These are phyloP conservation scores for Lactarius hengduanensis DNA, from an alignment of 768 basidiomycete species.

Conservation along the genomic window DNA sequence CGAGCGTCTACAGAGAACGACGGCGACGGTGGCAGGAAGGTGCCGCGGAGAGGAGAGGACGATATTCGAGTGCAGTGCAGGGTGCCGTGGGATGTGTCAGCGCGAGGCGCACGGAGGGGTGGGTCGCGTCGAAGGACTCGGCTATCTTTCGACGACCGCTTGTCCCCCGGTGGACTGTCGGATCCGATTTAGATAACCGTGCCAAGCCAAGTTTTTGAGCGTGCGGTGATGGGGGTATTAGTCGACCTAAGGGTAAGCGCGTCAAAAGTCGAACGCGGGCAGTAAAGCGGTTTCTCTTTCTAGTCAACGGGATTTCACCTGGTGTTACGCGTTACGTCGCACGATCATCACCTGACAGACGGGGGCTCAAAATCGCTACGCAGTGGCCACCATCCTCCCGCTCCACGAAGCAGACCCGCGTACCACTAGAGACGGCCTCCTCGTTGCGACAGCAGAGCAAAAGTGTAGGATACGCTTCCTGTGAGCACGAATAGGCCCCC, in stretches of 20 bases:
- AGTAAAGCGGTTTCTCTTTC: background rate
- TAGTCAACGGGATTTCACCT: constrained; percentile 1
- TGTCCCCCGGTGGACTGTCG: background rate
- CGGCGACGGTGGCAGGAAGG: too few relatives aligned
- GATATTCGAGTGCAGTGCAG: too few relatives aligned
- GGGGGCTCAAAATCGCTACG: background rate
- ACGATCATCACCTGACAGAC: background rate
- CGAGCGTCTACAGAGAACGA: background rate
- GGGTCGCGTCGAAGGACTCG: constrained; percentile 10
- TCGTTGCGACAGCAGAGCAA: background rate
- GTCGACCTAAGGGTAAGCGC: constrained; percentile 8
- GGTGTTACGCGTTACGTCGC: background rate
- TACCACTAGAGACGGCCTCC: constrained; percentile 1
- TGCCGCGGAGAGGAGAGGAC: too few relatives aligned
- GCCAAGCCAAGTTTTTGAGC: background rate
- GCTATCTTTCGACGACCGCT: constrained; percentile 1
- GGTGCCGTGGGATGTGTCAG: background rate
- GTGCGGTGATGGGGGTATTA: background rate
- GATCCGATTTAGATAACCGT: background rate
- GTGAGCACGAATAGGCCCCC: background rate
- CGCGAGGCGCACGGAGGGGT: background rate
- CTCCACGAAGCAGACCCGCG: constrained; percentile 11
- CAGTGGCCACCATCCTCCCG: background rate
- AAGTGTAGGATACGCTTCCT: constrained; percentile 2
- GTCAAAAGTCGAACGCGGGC: constrained; percentile 3